Base-by-base conservation (phyloP, 2,329 filamentous ascomycete genomes). In the Cryphonectria japonica region DNA sequence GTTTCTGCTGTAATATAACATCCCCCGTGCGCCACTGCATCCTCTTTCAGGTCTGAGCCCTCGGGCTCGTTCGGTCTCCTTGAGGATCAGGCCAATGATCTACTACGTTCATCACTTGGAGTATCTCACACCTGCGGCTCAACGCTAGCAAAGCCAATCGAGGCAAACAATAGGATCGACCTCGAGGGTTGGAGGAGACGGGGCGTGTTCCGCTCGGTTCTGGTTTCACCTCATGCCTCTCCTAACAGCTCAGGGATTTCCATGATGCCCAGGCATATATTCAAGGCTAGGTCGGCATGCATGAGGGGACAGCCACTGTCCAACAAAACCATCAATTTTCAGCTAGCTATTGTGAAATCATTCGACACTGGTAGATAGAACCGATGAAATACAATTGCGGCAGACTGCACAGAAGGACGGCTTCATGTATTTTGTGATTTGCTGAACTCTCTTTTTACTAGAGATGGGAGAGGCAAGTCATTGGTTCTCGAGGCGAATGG, bases 401-500 rank as follows among this genome's bases (percentile, higher is more conserved):
- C 16, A 16, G 54, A 32, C 54, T 59, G 54, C 29, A 32, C 2
- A 59, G 11, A 3, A 16, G 19, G 5, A 59, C 14, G 2, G 29
- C 29, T 29, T 32, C 54, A 19, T 59, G 54, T 34, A 32, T 34
- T 22, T 50, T 32, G 5, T 32, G 16, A 19, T 14, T 19, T 59
- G 54, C 29, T 19, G 29, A 34, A 34, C 54, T 32, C 11, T 32
- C 8, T 9, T 19, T 34, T 19, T 54, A 13, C n/a, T n/a, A 26
- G 3, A 26, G 8, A 32, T 34, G 3, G 29, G 54, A 50, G 46
- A n/a, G 54, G 1, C 26, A 34, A 34, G 32, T n/a, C 19, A 9
- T 64, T 50, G 22, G 64, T 61, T 19, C 67, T 59, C 39, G 11
- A 61, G 26, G 63, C 22, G 66, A 41, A 67, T 43, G 22, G 39